Base-by-base conservation (phyloP, 306 rosid species). In the Coriaria nepalensis region DNA sequence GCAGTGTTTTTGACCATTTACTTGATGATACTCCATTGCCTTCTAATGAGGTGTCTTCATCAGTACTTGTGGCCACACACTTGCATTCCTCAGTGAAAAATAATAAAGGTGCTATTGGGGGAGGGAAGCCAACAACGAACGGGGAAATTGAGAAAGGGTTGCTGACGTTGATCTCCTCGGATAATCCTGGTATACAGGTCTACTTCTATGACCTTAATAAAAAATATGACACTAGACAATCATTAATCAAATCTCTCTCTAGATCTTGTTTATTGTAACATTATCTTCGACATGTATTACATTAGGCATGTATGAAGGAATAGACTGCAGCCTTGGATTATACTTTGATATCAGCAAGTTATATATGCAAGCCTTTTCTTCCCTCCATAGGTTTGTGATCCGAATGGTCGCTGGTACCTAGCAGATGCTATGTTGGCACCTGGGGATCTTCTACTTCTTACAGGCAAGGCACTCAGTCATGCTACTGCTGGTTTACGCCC, bases 21-120 rank as follows among this genome's bases (percentile, higher is more conserved):
- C 98, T 90, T 54, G 95, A 90, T 68, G 98, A 90, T 71, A 68
- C 86, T 49, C 98, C 98, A 4, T 70, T 90, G 75, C 86, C 95
- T 10, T 68, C 79, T 15, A 85, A 70, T 43, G 95, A 85, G 74
- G 94, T 71, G 55, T 90, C 98, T 40, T 81, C 98, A 9, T 90
- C 98, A 4, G 79, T 79, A 63, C 92, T 90, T 69, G 95, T 77
- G 52, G 98, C 76, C 7, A 52, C 93, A 42, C 69, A 79, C 68
- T 71, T 70, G 29, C 77, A 68, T 50, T 15, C 79, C 53, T 69
- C 82, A 14, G 45, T 73, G 57, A 84, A 73, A 68, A 85, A 71
- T 71, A 83, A 79, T 49, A 90, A 82, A 60, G 71, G 94, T 67
- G 76, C 80, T 56, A 63, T 72, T 40, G 95, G 93, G 67, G 84